Conservation (phyloP, 306 rosid genomes). For the Oemleria cerasiformis region DNA sequence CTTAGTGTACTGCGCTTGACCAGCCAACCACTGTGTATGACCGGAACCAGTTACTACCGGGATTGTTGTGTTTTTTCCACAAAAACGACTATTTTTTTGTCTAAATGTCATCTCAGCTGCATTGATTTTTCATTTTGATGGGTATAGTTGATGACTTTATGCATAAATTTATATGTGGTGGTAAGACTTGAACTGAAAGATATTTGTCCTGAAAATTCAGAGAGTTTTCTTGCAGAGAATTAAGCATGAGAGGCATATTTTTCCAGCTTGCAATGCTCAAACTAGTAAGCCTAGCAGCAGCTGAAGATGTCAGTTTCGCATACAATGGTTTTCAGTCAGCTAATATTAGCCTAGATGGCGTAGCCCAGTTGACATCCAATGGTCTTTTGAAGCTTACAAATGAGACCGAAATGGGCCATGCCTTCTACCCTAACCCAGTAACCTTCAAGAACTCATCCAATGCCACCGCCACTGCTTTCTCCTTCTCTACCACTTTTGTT, state of each 20-base stretch:
- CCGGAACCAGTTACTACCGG: too few relatives aligned
- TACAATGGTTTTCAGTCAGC: slow-evolving; percentile 47
- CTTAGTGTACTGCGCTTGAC: neutral
- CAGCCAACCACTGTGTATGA: neutral
- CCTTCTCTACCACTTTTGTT: slow-evolving; percentile 62
- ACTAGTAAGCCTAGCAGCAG: slow-evolving; percentile 1
- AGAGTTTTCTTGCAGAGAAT: neutral
- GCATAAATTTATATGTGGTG: neutral
- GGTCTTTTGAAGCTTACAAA: slow-evolving; percentile 64
- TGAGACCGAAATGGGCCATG: slow-evolving; percentile 49
- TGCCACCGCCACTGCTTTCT: slow-evolving; percentile 19
- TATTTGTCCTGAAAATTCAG: neutral
- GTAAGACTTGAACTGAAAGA: neutral
- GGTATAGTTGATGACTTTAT: neutral
- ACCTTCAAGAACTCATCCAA: slow-evolving; percentile 39
- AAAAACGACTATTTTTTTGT: neutral
- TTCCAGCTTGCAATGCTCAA: neutral
- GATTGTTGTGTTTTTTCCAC: too few relatives aligned
- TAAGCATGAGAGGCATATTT: neutral
- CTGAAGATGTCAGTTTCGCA: slow-evolving; percentile 35
- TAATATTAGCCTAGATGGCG: slow-evolving; percentile 47
- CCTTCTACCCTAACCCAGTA: slow-evolving; percentile 45
- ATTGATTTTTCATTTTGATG: neutral
- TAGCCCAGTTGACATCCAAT: slow-evolving; percentile 34
- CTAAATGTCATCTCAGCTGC: neutral